Evolutionary conservation across 495 filamentous ascomycete genomes (phyloP).

Genomic region (Parachaetomium inaequale): DNA sequence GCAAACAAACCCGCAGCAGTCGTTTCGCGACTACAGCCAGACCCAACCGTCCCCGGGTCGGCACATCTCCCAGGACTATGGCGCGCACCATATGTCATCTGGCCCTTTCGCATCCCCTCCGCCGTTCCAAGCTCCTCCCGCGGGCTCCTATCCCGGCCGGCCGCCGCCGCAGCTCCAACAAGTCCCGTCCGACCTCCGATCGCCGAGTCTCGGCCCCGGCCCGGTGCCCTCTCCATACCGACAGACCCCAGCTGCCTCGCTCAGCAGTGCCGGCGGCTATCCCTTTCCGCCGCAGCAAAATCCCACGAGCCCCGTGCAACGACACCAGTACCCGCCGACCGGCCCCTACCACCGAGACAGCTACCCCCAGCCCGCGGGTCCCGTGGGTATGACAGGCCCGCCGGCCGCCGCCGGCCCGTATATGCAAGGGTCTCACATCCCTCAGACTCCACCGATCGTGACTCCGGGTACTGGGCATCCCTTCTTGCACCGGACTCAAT

Average conservation of each 20-base stretch:
- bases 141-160: slow-evolving; percentile 41
- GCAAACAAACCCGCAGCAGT: slow-evolving; percentile 39
- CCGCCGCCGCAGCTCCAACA: slow-evolving; percentile 47
- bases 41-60: slow-evolving; percentile 43
- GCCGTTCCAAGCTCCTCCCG: slow-evolving; percentile 35
- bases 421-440: slow-evolving; percentile 44
- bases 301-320: slow-evolving; percentile 50
- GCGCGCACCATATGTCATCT: slow-evolving; percentile 29
- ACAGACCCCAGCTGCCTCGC: slow-evolving; percentile 45
- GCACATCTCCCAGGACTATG: slow-evolving; percentile 42
- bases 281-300: slow-evolving; percentile 52
- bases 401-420: slow-evolving; percentile 38
- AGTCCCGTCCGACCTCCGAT: slow-evolving; percentile 46
- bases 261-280: slow-evolving; percentile 46
- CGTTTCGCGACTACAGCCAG: slow-evolving; percentile 46
- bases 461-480: slow-evolving; percentile 35
- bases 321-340: slow-evolving; percentile 44
- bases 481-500: slow-evolving; percentile 40
- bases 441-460: slow-evolving; percentile 50
- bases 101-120: slow-evolving; percentile 41
- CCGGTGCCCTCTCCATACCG: slow-evolving; percentile 54
- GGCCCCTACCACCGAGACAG: slow-evolving; percentile 46
- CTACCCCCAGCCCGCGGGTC: slow-evolving; percentile 41
- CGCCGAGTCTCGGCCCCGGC: slow-evolving; percentile 44
- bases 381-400: slow-evolving; percentile 43